These are phyloP conservation scores for Arthrobotrys sphaeroides DNA, from an alignment of 2,329 filamentous ascomycete genomes.

Conservation along the genomic window DNA sequence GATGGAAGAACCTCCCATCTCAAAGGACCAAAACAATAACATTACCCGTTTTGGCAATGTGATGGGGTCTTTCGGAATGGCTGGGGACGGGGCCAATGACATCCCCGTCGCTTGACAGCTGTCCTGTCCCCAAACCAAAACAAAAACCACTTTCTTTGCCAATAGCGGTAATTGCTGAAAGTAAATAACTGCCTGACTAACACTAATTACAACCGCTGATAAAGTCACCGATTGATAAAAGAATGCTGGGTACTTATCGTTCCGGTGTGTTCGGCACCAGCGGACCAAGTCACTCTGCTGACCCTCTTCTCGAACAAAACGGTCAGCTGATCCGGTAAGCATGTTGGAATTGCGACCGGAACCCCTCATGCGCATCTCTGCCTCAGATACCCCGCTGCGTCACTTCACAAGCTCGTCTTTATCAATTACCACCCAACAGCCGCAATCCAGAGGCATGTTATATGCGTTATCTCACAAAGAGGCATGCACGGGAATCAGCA, in stretches of 20 bases:
- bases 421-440: too few species aligned
- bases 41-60: conserved; percentile 53
- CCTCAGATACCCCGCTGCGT: too few species aligned
- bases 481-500: too few species aligned
- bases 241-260: too few species aligned
- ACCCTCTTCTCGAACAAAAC: not conserved
- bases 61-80: conserved; percentile 49
- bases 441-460: too few species aligned
- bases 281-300: conserved; percentile 24
- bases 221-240: not conserved
- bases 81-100: conserved; percentile 32
- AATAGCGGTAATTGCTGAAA: not conserved
- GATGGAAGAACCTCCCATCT: not conserved
- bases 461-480: not conserved
- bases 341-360: conserved; percentile 20
- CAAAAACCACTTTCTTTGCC: conserved; percentile 32
- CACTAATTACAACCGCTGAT: conserved; percentile 22
- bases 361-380: not conserved
- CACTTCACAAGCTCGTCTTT: too few species aligned
- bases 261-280: not conserved
- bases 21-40: conserved; percentile 53
- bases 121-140: conserved; percentile 47
- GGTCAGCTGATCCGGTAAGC: conserved; percentile 33
- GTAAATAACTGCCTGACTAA: not conserved
- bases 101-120: conserved; percentile 18